phyloP scores from a whole-genome alignment of 2,329 filamentous ascomycete genomes.

The Curvularia eragrostidis region DNA sequence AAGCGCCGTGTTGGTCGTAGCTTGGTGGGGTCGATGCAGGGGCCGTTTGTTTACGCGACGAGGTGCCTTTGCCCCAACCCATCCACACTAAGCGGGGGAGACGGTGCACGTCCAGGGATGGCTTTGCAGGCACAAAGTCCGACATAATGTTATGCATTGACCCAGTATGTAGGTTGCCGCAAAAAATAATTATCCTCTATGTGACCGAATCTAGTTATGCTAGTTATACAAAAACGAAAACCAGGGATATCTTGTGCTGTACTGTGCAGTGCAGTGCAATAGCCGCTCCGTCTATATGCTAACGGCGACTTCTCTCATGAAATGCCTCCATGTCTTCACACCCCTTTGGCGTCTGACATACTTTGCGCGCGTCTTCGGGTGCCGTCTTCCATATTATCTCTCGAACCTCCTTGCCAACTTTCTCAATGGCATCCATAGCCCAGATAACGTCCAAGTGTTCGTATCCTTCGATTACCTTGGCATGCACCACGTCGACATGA shows the following conservation, averaged over 20 bases:
- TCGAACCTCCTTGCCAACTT: conserved; percentile 80
- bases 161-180: not conserved
- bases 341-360: conserved; percentile 69
- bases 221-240: not conserved
- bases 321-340: conserved; percentile 59
- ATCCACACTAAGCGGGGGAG: conserved; percentile 9
- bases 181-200: not conserved
- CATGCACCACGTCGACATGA: conserved; percentile 78
- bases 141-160: not conserved
- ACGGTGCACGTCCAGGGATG: conserved; percentile 3
- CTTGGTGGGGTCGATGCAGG: conserved; percentile 31
- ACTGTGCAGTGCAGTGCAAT: not conserved
- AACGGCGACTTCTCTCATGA: conserved; percentile 23
- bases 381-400: conserved; percentile 85
- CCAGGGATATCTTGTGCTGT: conserved; percentile 1
- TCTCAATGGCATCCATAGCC: conserved; percentile 86
- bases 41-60: conserved; percentile 25
- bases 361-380: conserved; percentile 60
- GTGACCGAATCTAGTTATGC: not conserved
- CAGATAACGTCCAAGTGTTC: conserved; percentile 95
- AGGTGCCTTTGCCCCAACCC: conserved; percentile 18
- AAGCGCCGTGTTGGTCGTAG: conserved; percentile 28
- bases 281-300: conserved; percentile 3
- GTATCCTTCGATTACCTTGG: conserved; percentile 79
- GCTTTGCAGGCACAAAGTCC: not conserved